Evolutionary conservation across 305 asterid genomes (phyloP).

Genomic region (Fraxinus ornus): DNA sequence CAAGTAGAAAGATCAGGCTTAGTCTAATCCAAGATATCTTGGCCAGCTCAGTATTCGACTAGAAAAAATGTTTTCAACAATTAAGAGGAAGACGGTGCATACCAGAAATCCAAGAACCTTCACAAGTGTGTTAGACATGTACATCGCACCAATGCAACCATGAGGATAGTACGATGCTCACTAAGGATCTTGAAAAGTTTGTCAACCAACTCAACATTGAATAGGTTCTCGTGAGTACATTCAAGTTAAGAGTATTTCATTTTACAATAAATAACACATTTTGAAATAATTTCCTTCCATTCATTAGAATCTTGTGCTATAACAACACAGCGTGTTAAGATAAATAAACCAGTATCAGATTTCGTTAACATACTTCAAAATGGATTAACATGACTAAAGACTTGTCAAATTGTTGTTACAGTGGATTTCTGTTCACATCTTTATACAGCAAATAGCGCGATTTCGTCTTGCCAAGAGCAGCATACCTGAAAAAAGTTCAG

Average conservation of each 20-base stretch:
- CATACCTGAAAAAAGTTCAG: conserved; percentile 62
- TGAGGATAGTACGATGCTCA: not conserved
- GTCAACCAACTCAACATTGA: not conserved
- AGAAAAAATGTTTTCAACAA: not conserved
- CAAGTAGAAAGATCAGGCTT: not conserved
- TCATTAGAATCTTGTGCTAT: not conserved
- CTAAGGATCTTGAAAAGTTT: not conserved
- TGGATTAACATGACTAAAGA: not conserved
- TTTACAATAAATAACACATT: not conserved
- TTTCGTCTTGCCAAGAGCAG: conserved; percentile 82
- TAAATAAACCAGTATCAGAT: not conserved
- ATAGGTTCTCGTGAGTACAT: not conserved
- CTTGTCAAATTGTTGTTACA: conserved; percentile 23
- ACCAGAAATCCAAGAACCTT: not conserved
- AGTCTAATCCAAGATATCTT: not conserved
- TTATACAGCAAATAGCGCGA: conserved; percentile 84
- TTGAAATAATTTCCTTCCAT: not conserved
- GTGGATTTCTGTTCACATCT: conserved; percentile 85
- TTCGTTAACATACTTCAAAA: not conserved
- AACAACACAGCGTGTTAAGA: not conserved
- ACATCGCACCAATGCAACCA: not conserved
- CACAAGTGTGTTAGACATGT: not conserved
- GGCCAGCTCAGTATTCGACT: not conserved
- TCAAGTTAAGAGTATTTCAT: not conserved
- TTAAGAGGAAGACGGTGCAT: not conserved